These are phyloP conservation scores for Leptographium procerum DNA, from an alignment of 2,329 filamentous ascomycete species.

Conservation along the genomic window DNA sequence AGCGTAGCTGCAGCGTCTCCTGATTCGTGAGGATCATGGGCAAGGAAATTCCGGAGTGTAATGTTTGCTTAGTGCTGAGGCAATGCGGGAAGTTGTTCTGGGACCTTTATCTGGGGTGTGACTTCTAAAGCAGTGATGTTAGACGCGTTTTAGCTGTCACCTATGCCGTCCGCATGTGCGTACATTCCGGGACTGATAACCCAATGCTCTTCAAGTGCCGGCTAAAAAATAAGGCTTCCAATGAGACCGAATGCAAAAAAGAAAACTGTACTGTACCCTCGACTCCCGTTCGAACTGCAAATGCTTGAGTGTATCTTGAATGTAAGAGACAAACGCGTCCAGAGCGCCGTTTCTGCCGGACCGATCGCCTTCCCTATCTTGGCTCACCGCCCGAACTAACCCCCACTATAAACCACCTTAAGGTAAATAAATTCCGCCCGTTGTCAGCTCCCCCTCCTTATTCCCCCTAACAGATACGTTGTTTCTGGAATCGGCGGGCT, in stretches of 20 bases:
- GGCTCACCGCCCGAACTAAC: background rate
- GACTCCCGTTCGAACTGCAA: no score
- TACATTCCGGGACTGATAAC: no score
- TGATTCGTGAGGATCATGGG: constrained; percentile 43
- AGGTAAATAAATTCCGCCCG: background rate
- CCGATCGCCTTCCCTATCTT: background rate
- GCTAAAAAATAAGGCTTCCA: no score
- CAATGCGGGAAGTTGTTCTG: background rate
- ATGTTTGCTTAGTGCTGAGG: background rate
- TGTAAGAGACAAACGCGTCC: background rate
- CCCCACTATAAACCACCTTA: no score
- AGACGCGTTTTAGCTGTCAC: background rate
- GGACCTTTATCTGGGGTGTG: background rate
- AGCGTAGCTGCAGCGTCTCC: constrained; percentile 54
- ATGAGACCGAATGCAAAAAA: no score
- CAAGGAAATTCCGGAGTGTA: background rate
- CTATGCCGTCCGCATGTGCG: background rate
- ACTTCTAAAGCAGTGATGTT: background rate
- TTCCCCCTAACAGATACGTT: background rate
- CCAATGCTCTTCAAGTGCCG: no score
- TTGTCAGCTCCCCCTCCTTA: background rate
- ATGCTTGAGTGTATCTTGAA: background rate
- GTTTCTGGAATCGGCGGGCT: background rate
- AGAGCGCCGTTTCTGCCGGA: background rate
- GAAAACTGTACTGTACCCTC: no score